Conservation (phyloP, 2,329 filamentous ascomycete genomes). For the Fusarium aywerte region DNA sequence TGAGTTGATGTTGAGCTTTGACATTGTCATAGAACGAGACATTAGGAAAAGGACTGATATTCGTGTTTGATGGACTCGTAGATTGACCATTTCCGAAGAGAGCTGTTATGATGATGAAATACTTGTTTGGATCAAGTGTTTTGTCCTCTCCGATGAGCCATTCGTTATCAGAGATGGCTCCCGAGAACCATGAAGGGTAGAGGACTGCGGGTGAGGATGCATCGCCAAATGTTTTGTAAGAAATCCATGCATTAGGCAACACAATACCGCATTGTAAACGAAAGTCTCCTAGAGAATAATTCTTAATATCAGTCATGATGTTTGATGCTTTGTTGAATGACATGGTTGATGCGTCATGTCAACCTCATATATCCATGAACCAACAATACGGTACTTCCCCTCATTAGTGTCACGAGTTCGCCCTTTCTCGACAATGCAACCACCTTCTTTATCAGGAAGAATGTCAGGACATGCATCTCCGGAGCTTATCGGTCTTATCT, state of each 20-base stretch:
- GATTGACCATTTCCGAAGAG: constrained; percentile 66
- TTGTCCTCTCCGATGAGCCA: constrained; percentile 77
- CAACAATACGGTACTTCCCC: background rate
- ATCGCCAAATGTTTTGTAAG: constrained; percentile 80
- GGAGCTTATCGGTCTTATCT: constrained; percentile 33
- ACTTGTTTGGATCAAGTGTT: constrained; percentile 67
- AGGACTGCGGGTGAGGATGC: constrained; percentile 72
- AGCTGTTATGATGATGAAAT: constrained; percentile 63
- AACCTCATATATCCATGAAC: constrained; percentile 12
- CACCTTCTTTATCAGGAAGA: constrained; percentile 31
- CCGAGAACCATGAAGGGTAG: constrained; percentile 79
- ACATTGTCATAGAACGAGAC: constrained; percentile 63
- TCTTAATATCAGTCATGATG: constrained; percentile 32
- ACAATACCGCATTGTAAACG: constrained; percentile 71
- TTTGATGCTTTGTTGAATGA: background rate
- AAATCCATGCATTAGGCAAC: constrained; percentile 73
- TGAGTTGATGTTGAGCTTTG: constrained; percentile 57
- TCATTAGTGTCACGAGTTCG: constrained; percentile 13
- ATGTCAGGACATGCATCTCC: constrained; percentile 18
- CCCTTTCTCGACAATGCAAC: constrained; percentile 27
- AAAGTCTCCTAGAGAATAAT: constrained; percentile 72
- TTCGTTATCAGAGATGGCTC: constrained; percentile 74
- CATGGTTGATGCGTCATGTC: background rate
- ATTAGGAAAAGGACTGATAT: constrained; percentile 55
- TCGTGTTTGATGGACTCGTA: constrained; percentile 62